These are phyloP conservation scores for Calocybe indica DNA, from an alignment of 768 basidiomycete genomes.

Conservation along the genomic window DNA sequence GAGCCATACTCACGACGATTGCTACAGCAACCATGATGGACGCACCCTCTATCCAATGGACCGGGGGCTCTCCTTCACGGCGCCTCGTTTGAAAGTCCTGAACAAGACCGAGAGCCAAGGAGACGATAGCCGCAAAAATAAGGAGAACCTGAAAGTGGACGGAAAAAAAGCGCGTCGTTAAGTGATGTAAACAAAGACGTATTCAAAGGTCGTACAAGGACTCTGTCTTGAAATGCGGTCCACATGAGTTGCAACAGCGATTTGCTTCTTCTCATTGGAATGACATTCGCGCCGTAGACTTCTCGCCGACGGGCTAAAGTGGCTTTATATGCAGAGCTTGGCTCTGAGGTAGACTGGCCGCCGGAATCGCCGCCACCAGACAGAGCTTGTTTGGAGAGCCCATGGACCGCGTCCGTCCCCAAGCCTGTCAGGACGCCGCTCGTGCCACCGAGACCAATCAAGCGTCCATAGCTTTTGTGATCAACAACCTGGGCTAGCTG, in stretches of 20 bases:
- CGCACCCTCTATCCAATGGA: slow-evolving; percentile 97
- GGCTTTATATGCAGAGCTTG: slow-evolving; percentile 29
- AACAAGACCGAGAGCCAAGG: slow-evolving; percentile 90
- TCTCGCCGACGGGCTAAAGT: slow-evolving; percentile 54
- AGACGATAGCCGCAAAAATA: slow-evolving; percentile 88
- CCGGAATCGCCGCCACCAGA: slow-evolving; percentile 5
- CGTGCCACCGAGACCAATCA: slow-evolving; percentile 69
- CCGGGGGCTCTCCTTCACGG: slow-evolving; percentile 58
- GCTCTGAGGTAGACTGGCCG: not conserved
- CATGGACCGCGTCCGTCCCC: slow-evolving; percentile 54
- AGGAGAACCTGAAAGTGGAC: slow-evolving; percentile 47
- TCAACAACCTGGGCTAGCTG: slow-evolving; percentile 83
- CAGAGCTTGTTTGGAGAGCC: slow-evolving; percentile 28
- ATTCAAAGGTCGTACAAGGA: slow-evolving; percentile 31
- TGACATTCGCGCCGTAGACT: slow-evolving; percentile 70
- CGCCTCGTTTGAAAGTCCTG: slow-evolving; percentile 81
- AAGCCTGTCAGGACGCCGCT: slow-evolving; percentile 63
- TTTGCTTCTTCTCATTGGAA: slow-evolving; percentile 68
- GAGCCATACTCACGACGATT: slow-evolving; percentile 53
- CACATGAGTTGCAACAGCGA: slow-evolving; percentile 74
- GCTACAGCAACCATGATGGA: slow-evolving; percentile 71
- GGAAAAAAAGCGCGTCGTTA: too few species aligned
- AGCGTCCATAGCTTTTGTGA: slow-evolving; percentile 70
- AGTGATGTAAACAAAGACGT: too few species aligned
- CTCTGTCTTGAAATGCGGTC: slow-evolving; percentile 85